Conservation (phyloP, 2,329 filamentous ascomycete species). For the Hypoxylon sp. region DNA sequence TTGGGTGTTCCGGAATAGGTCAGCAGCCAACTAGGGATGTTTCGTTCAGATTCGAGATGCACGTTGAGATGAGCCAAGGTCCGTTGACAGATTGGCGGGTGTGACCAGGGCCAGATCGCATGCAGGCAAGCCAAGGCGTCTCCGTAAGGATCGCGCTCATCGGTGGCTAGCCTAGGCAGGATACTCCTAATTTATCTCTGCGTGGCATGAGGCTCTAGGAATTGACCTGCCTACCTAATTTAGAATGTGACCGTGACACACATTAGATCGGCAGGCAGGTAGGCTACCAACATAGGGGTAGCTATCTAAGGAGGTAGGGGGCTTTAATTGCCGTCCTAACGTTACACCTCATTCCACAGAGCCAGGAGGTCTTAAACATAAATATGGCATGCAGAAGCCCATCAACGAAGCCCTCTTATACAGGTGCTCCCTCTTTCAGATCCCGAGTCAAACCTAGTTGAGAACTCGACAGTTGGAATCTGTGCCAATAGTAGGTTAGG, state of each 20-base stretch:
- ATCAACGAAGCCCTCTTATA: neutral
- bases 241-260: conserved; percentile 26
- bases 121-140: neutral
- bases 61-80: neutral
- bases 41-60: conserved; percentile 1
- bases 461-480: conserved; percentile 1
- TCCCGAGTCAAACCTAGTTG: neutral
- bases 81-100: too few species aligned
- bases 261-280: too few species aligned
- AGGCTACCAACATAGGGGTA: too few species aligned
- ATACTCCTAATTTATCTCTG: neutral
- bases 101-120: neutral
- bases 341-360: conserved; percentile 34
- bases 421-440: neutral
- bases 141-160: conserved; percentile 1
- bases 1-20: neutral
- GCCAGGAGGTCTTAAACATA: conserved; percentile 16
- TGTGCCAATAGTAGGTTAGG: neutral
- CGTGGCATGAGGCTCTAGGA: conserved; percentile 29
- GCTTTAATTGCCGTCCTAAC: conserved; percentile 20
- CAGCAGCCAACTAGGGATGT: neutral
- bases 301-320: conserved; percentile 2
- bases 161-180: neutral
- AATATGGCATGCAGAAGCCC: conserved; percentile 8
- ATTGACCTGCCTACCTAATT: conserved; percentile 16